Conservation (phyloP, 1,284 basidiomycete species). For the Taiwanofungus camphoratus region DNA sequence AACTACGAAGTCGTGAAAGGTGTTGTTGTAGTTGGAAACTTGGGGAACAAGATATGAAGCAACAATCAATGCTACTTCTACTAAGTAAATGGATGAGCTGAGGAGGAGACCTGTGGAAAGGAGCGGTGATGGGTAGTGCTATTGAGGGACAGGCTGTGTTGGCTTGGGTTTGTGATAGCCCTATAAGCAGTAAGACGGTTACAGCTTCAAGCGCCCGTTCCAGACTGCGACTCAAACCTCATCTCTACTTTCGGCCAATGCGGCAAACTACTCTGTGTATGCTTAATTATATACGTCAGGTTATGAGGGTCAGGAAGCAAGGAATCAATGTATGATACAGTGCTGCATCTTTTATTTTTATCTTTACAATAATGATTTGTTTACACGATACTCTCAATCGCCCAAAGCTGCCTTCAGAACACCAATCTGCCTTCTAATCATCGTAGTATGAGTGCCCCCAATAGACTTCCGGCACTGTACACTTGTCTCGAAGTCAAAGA, state of each 20-base stretch:
- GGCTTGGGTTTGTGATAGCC: slow-evolving; percentile 8
- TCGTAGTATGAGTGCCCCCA: slow-evolving; percentile 84
- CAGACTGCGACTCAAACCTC: no score
- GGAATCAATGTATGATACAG: no score
- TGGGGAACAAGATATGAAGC: slow-evolving; percentile 5
- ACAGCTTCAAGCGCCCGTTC: no score
- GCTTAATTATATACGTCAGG: no score
- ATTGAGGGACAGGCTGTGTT: slow-evolving; percentile 5
- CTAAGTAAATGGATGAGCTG: slow-evolving; percentile 13
- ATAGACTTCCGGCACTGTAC: slow-evolving; percentile 94
- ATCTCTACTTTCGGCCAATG: no score
- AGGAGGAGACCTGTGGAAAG: slow-evolving; percentile 11
- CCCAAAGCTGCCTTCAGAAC: slow-evolving; percentile 53
- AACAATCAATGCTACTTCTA: slow-evolving; percentile 30
- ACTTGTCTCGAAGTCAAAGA: slow-evolving; percentile 92
- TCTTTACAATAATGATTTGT: no score
- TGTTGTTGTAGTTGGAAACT: slow-evolving; percentile 8
- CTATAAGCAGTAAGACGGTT: no score
- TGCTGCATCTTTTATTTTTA: no score
- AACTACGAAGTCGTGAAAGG: slow-evolving; percentile 10
- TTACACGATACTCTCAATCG: slow-evolving; percentile 8
- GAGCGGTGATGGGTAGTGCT: slow-evolving; percentile 9
- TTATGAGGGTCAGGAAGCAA: no score
- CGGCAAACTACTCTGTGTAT: no score
- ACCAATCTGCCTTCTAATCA: slow-evolving; percentile 81